A percentile compares a stretch with the other conserved stretches of the same genome.
phyloP scores from a whole-genome alignment of 2,329 filamentous ascomycete species.

The Gnomoniopsis sp. region DNA sequence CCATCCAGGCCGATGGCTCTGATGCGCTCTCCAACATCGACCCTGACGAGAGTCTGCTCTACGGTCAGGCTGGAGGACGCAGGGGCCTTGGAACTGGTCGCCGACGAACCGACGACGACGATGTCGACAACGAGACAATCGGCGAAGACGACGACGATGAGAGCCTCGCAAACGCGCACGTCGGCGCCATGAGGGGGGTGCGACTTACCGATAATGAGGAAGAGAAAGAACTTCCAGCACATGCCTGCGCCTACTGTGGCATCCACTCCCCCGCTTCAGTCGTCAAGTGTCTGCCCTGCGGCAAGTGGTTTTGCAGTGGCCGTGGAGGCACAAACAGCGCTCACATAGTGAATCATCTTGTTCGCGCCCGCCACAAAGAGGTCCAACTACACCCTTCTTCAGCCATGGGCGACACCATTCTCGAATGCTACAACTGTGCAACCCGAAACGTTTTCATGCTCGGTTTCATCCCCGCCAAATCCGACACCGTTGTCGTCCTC shows the following conservation, averaged over 20 bases:
- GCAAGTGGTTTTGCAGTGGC: conserved; percentile 98
- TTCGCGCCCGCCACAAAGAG: conserved; percentile 96
- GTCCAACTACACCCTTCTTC: conserved; percentile 94
- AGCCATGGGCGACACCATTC: conserved; percentile 87
- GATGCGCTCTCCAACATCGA: conserved; percentile 71
- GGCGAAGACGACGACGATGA: conserved; percentile 74
- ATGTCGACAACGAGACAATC: conserved; percentile 79
- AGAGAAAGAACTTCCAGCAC: conserved; percentile 85
- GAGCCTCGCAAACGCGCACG: conserved; percentile 73
- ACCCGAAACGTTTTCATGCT: conserved; percentile 99
- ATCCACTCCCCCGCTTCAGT: conserved; percentile 95
- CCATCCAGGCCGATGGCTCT: conserved; percentile 81
- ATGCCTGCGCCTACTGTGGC: conserved; percentile 98
- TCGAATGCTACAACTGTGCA: conserved; percentile 99
- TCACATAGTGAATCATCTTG: conserved; percentile 97
- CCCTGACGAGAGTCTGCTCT: conserved; percentile 77
- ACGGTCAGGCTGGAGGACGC: conserved; percentile 62
- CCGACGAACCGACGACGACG: conserved; percentile 74
- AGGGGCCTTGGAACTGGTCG: conserved; percentile 43
- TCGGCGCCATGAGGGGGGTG: conserved; percentile 69
- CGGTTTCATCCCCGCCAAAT: conserved; percentile 97
- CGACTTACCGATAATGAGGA: conserved; percentile 63
- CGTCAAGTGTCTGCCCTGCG: conserved; percentile 92
- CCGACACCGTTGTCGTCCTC: conserved; percentile 94
- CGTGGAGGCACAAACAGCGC: conserved; percentile 95